Evolutionary conservation across 1,284 basidiomycete species (phyloP).

Genomic region (Sporisorium exsertum): DNA sequence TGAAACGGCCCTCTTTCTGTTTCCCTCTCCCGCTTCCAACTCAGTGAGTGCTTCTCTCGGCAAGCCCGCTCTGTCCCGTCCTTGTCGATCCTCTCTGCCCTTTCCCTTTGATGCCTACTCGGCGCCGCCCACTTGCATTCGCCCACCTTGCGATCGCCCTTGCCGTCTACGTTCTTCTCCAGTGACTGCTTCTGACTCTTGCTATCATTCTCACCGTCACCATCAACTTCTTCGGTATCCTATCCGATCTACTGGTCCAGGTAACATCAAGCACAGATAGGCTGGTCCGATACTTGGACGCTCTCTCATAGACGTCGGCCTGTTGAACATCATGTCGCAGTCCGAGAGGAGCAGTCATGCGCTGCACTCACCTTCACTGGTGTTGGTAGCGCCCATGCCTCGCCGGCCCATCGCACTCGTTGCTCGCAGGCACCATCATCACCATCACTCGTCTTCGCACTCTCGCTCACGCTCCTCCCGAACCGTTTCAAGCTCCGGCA

Average conservation of each 20-base stretch:
- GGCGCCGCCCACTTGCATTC: neutral
- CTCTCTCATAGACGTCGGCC: neutral
- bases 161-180: neutral
- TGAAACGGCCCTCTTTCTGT: neutral
- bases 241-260: neutral
- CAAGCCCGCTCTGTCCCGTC: neutral
- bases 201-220: neutral
- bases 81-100: neutral
- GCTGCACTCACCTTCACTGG: conserved; percentile 25
- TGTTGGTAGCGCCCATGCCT: conserved; percentile 46
- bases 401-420: conserved; percentile 49
- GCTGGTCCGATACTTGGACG: neutral
- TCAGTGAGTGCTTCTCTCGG: conserved; percentile 3
- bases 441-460: conserved; percentile 7
- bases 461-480: conserved; percentile 33
- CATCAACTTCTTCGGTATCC: neutral
- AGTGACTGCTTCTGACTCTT: neutral
- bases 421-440: conserved; percentile 34
- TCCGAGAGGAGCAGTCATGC: conserved; percentile 17
- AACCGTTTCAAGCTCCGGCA: conserved; percentile 7
- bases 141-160: neutral
- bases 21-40: neutral
- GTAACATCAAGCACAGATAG: neutral
- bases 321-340: conserved; percentile 10
- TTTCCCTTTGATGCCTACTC: neutral